Base-by-base conservation (phyloP, 768 basidiomycete genomes). In the Amanita rubescens region DNA sequence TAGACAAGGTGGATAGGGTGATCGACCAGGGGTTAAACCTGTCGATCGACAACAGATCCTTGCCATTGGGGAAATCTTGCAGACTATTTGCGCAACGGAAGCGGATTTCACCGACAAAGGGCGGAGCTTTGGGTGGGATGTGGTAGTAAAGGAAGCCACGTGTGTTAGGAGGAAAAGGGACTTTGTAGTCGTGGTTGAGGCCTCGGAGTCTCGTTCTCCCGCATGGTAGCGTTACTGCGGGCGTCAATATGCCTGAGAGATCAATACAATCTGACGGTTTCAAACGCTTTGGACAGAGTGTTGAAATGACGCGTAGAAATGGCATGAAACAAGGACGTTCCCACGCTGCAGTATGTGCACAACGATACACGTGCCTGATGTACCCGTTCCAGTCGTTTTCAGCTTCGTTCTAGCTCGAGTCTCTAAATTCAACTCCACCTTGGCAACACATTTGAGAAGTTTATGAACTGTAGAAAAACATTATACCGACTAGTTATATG, bases 71-170 rank as follows among this genome's bases (percentile, higher is more conserved):
- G n/a, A 49, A 49, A 3, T 12, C 11, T 2, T 34, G 6, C 11
- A 20, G 37, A 32, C 20, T 27, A 9, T 3, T 17, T n/a, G 57
- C 43, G 6, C 51, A 11, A 7, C 57, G 54, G 42, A 58, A 58
- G 14, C 57, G 57, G 10, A 58, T 10, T 27, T 55, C 47, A 2
- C 44, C 54, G 19, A 43, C 54, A 15, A 51, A 37, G 7, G 43
- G 46, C 14, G 57, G 57, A 9, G 55, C 49, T 19, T 46, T 46
- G 1, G 19, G 34, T 2, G 48, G 49, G 30, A 12, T 8, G 35
- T 55, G 27, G 30, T 58, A 58, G 34, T 58, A 55, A 3, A 58
- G 43, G 32, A 58, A 58, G 12, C 57, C 57, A 24, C 27, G 54
- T 5, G 57, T 42, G 33, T 41, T 22, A 14, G 35, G 27, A 12